These are phyloP conservation scores for Rhododendron ovatum DNA, from an alignment of 148 eudicot genomes.

Conservation along the genomic window DNA sequence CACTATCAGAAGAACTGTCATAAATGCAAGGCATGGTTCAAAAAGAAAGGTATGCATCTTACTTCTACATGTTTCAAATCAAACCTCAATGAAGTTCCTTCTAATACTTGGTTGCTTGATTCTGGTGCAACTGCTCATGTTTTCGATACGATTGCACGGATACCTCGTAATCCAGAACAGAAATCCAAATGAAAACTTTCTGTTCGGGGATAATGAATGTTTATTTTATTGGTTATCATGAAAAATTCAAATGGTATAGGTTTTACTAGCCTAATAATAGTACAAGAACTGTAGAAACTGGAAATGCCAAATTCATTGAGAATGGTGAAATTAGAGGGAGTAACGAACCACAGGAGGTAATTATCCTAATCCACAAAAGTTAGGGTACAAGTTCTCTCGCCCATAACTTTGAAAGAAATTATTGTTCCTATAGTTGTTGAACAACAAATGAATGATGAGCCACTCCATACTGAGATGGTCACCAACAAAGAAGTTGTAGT, in stretches of 20 bases:
- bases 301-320: not conserved
- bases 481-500: not conserved
- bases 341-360: not conserved
- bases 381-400: not conserved
- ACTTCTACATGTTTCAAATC: too few species aligned
- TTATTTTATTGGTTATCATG: not conserved
- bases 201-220: not conserved
- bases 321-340: not conserved
- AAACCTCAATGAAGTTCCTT: too few species aligned
- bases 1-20: not conserved
- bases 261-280: not conserved
- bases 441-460: not conserved
- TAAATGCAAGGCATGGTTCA: not conserved
- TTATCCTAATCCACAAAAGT: not conserved
- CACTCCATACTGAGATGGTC: not conserved
- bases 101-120: too few species aligned
- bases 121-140: too few species aligned
- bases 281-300: not conserved
- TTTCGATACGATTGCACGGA: too few species aligned
- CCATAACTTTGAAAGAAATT: not conserved
- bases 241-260: not conserved
- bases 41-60: not conserved
- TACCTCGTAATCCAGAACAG: too few species aligned
- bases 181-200: not conserved
- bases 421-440: not conserved